Evolutionary conservation across 2,329 filamentous ascomycete species (phyloP), one percentile per base, ranked within the genome.

Genomic region (Myriangium duriaei): DNA sequence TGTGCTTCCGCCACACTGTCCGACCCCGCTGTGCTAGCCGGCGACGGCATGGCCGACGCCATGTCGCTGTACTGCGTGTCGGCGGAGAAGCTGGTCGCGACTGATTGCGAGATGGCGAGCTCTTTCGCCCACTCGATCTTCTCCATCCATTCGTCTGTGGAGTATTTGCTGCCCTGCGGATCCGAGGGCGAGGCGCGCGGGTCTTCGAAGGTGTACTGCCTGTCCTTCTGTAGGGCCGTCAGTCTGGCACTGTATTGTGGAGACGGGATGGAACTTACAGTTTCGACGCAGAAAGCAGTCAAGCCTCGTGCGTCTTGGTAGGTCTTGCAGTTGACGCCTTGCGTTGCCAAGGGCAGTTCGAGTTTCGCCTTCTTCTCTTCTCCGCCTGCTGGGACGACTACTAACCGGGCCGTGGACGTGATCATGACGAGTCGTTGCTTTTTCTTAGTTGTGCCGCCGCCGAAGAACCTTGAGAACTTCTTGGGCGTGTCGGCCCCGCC

Each of bases 281-380:
- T 92, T 64, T 96, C 86, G 37, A 96, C 79, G 59, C 80, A 80
- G 84, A 86, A 96, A 42, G 82, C 78, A 17, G 78, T 79, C 61
- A 88, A 72, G 16, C 86, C 87, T 59, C 93, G 95, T n/a, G 76
- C 69, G 58, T 94, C 91, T 32, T 79, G 72, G 49, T 82, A 83
- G 37, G 71, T 85, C 55, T 74, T 80, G 77, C 84, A 96, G 16
- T 73, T 67, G 48, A 78, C 84, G 37, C 84, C 86, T 2, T 79
- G 66, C 2, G 72, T 70, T 13, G 93, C 64, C 16, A 98, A 68
- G n/a, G 83, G 84, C 24, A 98, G 75, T 49, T 98, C 91, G 51
- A 84, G 73, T 57, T 98, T 98, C 14, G 85, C 74, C 58, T 91
- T 87, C 64, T 98, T 98, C 55, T 96, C 88, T 46, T 94, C 91